Evolutionary conservation across 2,329 filamentous ascomycete genomes (phyloP).

Genomic region (Ophiostoma sp.): DNA sequence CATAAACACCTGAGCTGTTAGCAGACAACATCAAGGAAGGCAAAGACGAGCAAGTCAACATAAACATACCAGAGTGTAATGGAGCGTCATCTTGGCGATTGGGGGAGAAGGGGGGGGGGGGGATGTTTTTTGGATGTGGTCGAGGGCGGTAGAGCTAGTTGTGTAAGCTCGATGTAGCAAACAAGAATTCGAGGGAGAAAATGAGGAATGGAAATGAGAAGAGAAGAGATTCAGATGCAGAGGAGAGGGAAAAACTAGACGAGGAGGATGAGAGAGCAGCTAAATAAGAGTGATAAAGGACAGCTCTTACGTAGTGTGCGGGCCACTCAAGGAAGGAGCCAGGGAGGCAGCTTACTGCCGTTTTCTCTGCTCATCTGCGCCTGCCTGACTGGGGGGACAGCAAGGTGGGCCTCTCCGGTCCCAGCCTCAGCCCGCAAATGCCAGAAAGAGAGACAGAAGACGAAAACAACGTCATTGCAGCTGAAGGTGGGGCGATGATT

Average conservation of each 20-base stretch:
- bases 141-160: neutral
- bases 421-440: slow-evolving; percentile 15
- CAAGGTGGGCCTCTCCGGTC: neutral
- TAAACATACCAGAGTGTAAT: slow-evolving; percentile 49
- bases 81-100: slow-evolving; percentile 50
- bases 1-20: slow-evolving; percentile 63
- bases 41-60: neutral
- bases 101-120: neutral
- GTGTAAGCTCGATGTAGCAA: neutral
- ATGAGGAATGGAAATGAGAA: neutral
- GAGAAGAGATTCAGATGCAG: neutral
- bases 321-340: neutral
- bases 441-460: neutral
- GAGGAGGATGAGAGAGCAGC: neutral
- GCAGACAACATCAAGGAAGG: neutral
- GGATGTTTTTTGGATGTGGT: neutral
- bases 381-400: slow-evolving; percentile 5
- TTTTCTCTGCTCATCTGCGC: neutral
- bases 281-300: slow-evolving; percentile 13
- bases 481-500: neutral
- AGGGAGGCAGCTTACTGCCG: slow-evolving; percentile 10
- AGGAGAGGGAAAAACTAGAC: neutral
- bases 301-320: slow-evolving; percentile 5
- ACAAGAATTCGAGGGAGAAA: neutral
- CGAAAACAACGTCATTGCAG: slow-evolving; percentile 15